Conservation (phyloP, 2,329 filamentous ascomycete genomes). For the Thielaviopsis punctulata region DNA sequence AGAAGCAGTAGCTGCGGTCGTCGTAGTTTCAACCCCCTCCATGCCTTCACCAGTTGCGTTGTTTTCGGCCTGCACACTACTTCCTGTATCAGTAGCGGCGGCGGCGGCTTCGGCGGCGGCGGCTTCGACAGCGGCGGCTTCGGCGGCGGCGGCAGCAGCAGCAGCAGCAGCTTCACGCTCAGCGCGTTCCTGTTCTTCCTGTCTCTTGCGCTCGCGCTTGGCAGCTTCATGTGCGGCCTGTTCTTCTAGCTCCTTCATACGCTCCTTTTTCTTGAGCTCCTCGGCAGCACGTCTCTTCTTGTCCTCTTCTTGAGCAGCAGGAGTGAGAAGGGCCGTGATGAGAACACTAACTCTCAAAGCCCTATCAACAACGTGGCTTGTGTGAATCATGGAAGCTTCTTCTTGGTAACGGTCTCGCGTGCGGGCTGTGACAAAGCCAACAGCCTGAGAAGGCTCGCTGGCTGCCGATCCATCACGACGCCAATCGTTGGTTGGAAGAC, state of each 20-base stretch:
- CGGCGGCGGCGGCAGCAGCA: constrained; percentile 25
- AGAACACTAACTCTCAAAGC: constrained; percentile 42
- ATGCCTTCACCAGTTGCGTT: constrained; percentile 25
- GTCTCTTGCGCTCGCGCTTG: constrained; percentile 46
- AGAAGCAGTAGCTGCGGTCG: constrained; percentile 19
- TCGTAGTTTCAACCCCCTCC: constrained; percentile 56
- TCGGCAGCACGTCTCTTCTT: constrained; percentile 30
- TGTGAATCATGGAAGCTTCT: constrained; percentile 72
- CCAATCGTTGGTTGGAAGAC: constrained; percentile 28
- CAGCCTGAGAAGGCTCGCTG: constrained; percentile 54
- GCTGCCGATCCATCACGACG: constrained; percentile 27
- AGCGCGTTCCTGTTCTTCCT: constrained; percentile 31
- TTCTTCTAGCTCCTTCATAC: constrained; percentile 34
- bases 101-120: constrained; percentile 23
- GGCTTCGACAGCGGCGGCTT: neutral
- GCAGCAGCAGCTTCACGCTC: constrained; percentile 34
- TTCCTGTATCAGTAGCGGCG: constrained; percentile 20
- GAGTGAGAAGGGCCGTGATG: constrained; percentile 60
- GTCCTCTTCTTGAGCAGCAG: constrained; percentile 67
- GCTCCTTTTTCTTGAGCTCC: constrained; percentile 13
- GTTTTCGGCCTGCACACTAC: neutral
- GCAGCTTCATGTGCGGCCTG: constrained; percentile 48
- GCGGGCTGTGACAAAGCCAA: constrained; percentile 53
- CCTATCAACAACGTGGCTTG: constrained; percentile 45
- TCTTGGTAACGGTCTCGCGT: constrained; percentile 74